Evolutionary conservation across 768 basidiomycete species (phyloP), one percentile per base, ranked within the genome.

Genomic region (Agrocybe praecox): DNA sequence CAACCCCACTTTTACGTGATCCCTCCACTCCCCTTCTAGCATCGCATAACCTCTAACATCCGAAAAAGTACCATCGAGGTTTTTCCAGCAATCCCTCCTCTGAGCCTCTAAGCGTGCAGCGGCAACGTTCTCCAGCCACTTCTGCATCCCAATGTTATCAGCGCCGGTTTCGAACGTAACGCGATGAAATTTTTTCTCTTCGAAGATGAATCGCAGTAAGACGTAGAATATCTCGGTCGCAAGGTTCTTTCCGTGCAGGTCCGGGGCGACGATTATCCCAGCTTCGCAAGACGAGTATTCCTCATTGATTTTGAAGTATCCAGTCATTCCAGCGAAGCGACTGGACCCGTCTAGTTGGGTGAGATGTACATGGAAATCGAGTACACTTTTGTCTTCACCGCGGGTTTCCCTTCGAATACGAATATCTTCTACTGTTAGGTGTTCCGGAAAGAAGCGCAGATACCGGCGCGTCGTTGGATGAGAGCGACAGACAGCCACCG

Each of bases 211-310:
- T 56, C 63, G 62, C 43, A 82, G 60, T 17, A 79, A 26, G 11
- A 68, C 65, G 56, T 80, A 77, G 23, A 82, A 64, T 11, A 76
- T 68, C 47, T 80, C 80, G 12, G 80, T 81, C 33, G 74, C 79
- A 46, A 78, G 57, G 1, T 76, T 75, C 29, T 67, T 65, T 26
- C 76, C 69, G 29, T 77, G 74, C 7, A 68, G 55, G 19, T 74
- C 71, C 6, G 77, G 73, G 26, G 62, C 56, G 40, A 81, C 60
- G 19, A 77, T 56, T 55, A 82, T 75, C 14, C 80, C 79, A 2
- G 68, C 65, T 56, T 81, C 77, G 59, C 78, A 78, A 12, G 73
- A 74, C 7, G 61, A 60, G 56, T 74, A 63, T 9, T 33, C 46
- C 6, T 64, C 62, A 54, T 81, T 73, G 57, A 80, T 65, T 34